Base-by-base conservation (phyloP, 2,329 filamentous ascomycete species). In the Pyrenophora tritici-repentis region DNA sequence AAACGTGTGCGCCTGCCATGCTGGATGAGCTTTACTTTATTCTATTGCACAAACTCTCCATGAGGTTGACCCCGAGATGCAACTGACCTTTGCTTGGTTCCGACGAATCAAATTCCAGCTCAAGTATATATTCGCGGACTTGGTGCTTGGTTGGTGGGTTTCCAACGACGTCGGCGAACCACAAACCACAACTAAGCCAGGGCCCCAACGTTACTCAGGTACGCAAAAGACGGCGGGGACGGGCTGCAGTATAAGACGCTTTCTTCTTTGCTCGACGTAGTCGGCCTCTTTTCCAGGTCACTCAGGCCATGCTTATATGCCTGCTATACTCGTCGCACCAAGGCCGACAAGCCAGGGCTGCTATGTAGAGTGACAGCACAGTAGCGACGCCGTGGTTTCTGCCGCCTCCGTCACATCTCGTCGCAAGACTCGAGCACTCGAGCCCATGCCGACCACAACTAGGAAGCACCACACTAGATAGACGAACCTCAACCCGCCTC, bases 241-340 rank as follows among this genome's bases (percentile, higher is more conserved):
- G 10, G 12, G 35, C 42, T 40, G 47, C 44, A 53, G 42, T 29
- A 39, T 14, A n/a, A n/a, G n/a, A n/a, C n/a, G n/a, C n/a, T n/a
- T n/a, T n/a, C n/a, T n/a, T n/a, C n/a, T n/a, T n/a, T n/a, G n/a
- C n/a, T n/a, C n/a, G n/a, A n/a, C n/a, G n/a, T n/a, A n/a, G 20
- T 22, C 20, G 20, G 20, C 20, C 20, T 22, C 37, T 41, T 31
- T 20, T 18, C 32, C 31, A 18, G 12, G 51, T 55, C 47, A 37
- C 55, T 50, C 46, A 43, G 32, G 55, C 56, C 56, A 56, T 59
- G 60, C 58, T 67, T 67, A 67, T 70, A 65, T 63, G 56, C 55
- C 47, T 42, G 14, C 24, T 35, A 50, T 58, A 59, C 60, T 62
- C 47, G 64, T 69, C 55, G 62, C 61, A 70, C 67, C 54, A 58